These are phyloP conservation scores for Phaeodactylum tricornutum DNA, from an alignment of 108 stramenopile species.

Conservation along the genomic window DNA sequence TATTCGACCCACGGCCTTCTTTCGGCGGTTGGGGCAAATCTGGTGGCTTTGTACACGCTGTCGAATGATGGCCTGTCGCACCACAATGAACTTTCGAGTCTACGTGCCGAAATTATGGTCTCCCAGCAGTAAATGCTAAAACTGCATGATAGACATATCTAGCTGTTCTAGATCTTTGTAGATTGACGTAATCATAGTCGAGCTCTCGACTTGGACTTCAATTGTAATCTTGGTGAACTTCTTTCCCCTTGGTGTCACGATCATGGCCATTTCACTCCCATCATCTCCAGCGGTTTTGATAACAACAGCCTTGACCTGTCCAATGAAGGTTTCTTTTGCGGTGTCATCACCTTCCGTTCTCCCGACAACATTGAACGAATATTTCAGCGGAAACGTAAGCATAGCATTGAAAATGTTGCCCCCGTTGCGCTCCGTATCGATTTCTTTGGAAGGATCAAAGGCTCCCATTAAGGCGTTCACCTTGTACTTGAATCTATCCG, in stretches of 20 bases:
- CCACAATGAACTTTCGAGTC: conserved; percentile 15
- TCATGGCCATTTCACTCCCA: conserved; percentile 18
- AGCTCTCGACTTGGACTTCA: conserved; percentile 46
- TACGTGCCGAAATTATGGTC: too few relatives aligned
- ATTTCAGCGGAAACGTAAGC: conserved; percentile 48
- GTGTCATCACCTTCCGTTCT: conserved; percentile 30
- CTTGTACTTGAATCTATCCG: conserved; percentile 76
- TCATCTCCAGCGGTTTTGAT: conserved; percentile 34
- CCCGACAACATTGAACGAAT: conserved; percentile 58
- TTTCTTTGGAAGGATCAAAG: conserved; percentile 41
- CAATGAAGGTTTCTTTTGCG: conserved; percentile 26
- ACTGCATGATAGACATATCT: conserved; percentile 59
- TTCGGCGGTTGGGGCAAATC: conserved; percentile 24
- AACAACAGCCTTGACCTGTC: conserved; percentile 34
- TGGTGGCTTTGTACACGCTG: conserved; percentile 21
- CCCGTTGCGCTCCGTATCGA: conserved; percentile 51
- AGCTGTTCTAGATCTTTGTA: conserved; percentile 51
- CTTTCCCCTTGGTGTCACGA: conserved; percentile 47
- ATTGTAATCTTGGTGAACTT: conserved; percentile 52
- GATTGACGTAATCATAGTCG: conserved; percentile 50
- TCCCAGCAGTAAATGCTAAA: too few relatives aligned
- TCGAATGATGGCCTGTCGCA: conserved; percentile 11
- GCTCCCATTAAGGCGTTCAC: conserved; percentile 71
- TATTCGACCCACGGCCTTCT: conserved; percentile 10
- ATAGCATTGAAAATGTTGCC: conserved; percentile 63